Evolutionary conservation across 768 basidiomycete genomes (phyloP).

Genomic region (Boletales sp.): DNA sequence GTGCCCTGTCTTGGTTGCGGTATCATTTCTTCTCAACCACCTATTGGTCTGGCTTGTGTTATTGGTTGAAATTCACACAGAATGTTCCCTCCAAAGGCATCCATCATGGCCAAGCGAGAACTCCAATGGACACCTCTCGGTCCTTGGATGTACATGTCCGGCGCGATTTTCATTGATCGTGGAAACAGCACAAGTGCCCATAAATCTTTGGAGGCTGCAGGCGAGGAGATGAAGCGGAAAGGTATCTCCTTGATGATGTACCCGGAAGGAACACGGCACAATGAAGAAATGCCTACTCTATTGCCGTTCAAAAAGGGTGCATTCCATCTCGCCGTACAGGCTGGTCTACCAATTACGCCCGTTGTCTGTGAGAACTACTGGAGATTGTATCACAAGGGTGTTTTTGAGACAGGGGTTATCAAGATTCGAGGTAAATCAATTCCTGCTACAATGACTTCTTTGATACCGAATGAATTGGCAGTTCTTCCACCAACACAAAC

Average conservation of each 20-base stretch:
- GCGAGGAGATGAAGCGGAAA: slow-evolving; percentile 67
- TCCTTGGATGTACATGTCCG: slow-evolving; percentile 85
- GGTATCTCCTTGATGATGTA: slow-evolving; percentile 88
- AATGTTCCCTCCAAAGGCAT: slow-evolving; percentile 75
- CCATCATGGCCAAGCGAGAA: slow-evolving; percentile 93
- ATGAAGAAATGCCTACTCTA: slow-evolving; percentile 59
- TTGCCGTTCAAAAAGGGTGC: slow-evolving; percentile 97
- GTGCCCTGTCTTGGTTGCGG: slow-evolving; percentile 25
- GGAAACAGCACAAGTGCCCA: slow-evolving; percentile 75
- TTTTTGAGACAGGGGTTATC: slow-evolving; percentile 73
- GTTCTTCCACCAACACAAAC: slow-evolving; percentile 92
- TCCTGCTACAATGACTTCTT: not conserved
- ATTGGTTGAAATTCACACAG: slow-evolving; percentile 34
- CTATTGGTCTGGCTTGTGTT: slow-evolving; percentile 4
- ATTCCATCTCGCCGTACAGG: slow-evolving; percentile 92
- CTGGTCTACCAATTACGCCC: slow-evolving; percentile 87
- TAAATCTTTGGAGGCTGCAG: slow-evolving; percentile 71
- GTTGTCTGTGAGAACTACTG: slow-evolving; percentile 95
- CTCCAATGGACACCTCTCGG: slow-evolving; percentile 86
- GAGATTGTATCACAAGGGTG: slow-evolving; percentile 72
- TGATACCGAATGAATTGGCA: slow-evolving; percentile 29
- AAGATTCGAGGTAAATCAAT: slow-evolving; percentile 63
- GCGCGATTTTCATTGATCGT: slow-evolving; percentile 89
- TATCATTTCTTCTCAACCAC: slow-evolving; percentile 3
- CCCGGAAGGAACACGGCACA: slow-evolving; percentile 92